A percentile compares a stretch with the other conserved stretches of the same genome.
These are phyloP conservation scores for Fusarium sp. DNA, from an alignment of 2,329 filamentous ascomycete species.

Conservation along the genomic window DNA sequence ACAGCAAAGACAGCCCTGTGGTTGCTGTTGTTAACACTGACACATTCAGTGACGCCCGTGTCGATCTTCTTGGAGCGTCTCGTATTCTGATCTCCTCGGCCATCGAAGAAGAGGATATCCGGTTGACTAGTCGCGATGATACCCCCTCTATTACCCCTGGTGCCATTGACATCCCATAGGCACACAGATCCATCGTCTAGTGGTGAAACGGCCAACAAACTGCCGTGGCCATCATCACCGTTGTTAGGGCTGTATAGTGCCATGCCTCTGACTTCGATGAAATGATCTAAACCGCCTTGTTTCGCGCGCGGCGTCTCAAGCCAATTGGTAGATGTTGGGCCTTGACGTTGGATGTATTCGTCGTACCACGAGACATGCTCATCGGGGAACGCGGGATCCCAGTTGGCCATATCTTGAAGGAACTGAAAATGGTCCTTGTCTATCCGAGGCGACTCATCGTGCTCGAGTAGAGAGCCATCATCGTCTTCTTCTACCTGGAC, in stretches of 20 bases:
- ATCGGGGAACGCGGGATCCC: conserved; percentile 81
- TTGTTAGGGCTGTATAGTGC: conserved; percentile 71
- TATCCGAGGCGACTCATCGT: conserved; percentile 38
- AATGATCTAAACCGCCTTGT: conserved; percentile 58
- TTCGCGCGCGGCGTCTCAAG: conserved; percentile 70
- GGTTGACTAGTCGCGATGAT: conserved; percentile 75
- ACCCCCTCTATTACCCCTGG: conserved; percentile 66
- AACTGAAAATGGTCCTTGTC: conserved; percentile 41
- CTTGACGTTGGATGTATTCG: conserved; percentile 87
- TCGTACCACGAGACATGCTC: conserved; percentile 87
- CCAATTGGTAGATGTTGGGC: conserved; percentile 81
- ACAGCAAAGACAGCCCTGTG: conserved; percentile 84
- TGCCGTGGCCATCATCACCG: conserved; percentile 60
- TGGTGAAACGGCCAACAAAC: conserved; percentile 75
- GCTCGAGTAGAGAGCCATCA: conserved; percentile 38
- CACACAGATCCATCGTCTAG: conserved; percentile 90
- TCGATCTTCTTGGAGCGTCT: conserved; percentile 74
- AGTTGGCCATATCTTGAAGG: conserved; percentile 76
- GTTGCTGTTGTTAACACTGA: conserved; percentile 78
- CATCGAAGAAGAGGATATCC: conserved; percentile 74
- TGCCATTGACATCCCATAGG: conserved; percentile 81
- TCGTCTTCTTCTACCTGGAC: conserved; percentile 10
- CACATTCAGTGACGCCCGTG: conserved; percentile 81
- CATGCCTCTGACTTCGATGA: conserved; percentile 78
- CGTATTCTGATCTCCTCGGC: conserved; percentile 59